Evolutionary conservation across 345 rosid species (phyloP), one percentile per base, ranked within the genome.

Genomic region (Linum trigynum): DNA sequence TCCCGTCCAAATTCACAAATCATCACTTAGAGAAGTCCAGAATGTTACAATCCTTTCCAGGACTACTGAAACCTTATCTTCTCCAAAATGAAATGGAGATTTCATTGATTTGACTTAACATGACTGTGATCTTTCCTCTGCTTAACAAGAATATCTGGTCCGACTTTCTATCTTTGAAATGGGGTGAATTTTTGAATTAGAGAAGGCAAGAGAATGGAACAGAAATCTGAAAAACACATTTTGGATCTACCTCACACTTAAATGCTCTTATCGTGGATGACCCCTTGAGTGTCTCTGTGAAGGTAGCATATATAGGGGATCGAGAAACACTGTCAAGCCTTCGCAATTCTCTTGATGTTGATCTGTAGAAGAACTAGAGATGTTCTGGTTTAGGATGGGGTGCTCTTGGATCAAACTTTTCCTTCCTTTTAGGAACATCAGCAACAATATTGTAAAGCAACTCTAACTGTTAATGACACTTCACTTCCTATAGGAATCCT

Each of bases 301-400:
- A 92, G 60, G 90, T 85, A 60, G 96, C 76, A 67, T 92, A 92
- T 62, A 92, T 92, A 32, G 98, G 97, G 65, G 97, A 92, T 57
- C 94, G 90, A 70, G 97, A 80, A 75, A 92, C 90, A 79, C 97
- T 87, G 75, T 89, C 98, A 65, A 92, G 73, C 79, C 98, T 83
- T 68, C 97, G 80, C 73, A 92, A 71, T 70, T 89, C 98, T 82
- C 98, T 85, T 61, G 97, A 87, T 70, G 97, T 89, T 67, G 98
- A 89, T 80, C 97, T 89, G 79, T 92, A 89, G 80, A 92, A 89
- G 77, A 82, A 83, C 98, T 92, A 85, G 61, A 79, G 74, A 79
- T 66, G 23, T 59, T 75, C 57, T 65, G 57, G 69, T 23, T 82
- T 42, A 76, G 68, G 55, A 61, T 39, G 59, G n/a, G 59, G 11